A percentile compares a stretch with the other conserved stretches of the same genome.
Conservation (phyloP, 768 basidiomycete species). For the Mycena galericulata region DNA sequence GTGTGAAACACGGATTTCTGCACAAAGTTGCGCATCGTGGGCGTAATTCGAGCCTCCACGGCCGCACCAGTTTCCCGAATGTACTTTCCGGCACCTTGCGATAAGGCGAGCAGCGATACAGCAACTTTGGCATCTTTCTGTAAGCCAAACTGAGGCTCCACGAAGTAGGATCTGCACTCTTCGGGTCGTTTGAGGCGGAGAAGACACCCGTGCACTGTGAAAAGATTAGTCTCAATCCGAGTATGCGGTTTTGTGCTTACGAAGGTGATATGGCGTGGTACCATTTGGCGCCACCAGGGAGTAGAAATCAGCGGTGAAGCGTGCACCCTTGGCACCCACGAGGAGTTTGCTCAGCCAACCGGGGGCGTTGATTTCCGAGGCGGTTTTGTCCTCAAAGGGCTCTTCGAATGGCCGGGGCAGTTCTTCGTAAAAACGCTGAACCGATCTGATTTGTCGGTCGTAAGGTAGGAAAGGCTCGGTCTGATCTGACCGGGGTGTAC, state of each 20-base stretch:
- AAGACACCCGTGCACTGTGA: slow-evolving; percentile 70
- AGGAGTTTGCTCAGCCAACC: slow-evolving; percentile 64
- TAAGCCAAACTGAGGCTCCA: slow-evolving; percentile 71
- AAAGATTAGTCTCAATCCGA: slow-evolving; percentile 16
- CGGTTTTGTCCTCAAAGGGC: slow-evolving; percentile 57
- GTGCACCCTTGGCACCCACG: slow-evolving; percentile 65
- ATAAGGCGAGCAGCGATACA: slow-evolving; percentile 73
- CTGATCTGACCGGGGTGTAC: slow-evolving; percentile 14
- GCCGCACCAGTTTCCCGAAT: slow-evolving; percentile 59
- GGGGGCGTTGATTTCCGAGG: slow-evolving; percentile 65
- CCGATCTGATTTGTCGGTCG: not conserved
- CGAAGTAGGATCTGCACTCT: slow-evolving; percentile 67
- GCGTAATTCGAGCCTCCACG: slow-evolving; percentile 59
- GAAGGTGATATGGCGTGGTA: slow-evolving; percentile 39
- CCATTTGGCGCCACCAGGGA: slow-evolving; percentile 59
- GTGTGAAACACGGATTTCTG: slow-evolving; percentile 59
- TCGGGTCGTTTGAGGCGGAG: slow-evolving; percentile 67
- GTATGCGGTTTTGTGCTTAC: slow-evolving; percentile 48
- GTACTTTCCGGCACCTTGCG: slow-evolving; percentile 68
- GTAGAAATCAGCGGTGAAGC: slow-evolving; percentile 41
- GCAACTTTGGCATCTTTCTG: slow-evolving; percentile 78
- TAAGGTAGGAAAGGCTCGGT: not conserved
- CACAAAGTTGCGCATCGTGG: slow-evolving; percentile 58
- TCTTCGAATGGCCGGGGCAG: slow-evolving; percentile 76
- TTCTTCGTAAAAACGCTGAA: slow-evolving; percentile 73